Conservation (phyloP, 176 grass and related monocot genomes). For the Ensete glaucum region DNA sequence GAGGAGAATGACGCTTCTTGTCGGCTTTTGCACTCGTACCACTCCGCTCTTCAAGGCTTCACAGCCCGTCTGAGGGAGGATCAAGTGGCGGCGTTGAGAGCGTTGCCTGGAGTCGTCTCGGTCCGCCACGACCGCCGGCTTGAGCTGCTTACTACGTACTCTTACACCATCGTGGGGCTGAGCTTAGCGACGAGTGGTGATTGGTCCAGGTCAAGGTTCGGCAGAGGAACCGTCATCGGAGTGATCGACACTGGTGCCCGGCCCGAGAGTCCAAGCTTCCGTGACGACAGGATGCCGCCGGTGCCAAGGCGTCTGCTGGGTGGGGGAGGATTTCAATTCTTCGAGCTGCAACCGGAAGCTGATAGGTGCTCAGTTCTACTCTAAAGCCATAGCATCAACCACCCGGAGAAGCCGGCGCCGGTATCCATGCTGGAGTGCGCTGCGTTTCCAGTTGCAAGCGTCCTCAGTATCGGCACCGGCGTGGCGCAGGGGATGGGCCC, state of each 20-base stretch:
- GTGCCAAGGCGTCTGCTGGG: constrained; percentile 54
- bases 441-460: constrained; percentile 31
- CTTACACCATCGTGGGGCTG: constrained; percentile 66
- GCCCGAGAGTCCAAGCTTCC: constrained; percentile 54
- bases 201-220: constrained; percentile 56
- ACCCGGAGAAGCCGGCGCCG: constrained; percentile 36
- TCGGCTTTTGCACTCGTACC: constrained; percentile 76
- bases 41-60: constrained; percentile 71
- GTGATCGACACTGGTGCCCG: constrained; percentile 91
- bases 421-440: constrained; percentile 44
- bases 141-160: constrained; percentile 78
- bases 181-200: constrained; percentile 37
- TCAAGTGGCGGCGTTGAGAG: constrained; percentile 43
- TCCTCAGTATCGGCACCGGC: constrained; percentile 31
- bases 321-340: constrained; percentile 47
- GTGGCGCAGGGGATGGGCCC: constrained; percentile 8
- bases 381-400: constrained; percentile 74
- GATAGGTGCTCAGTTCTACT: constrained; percentile 82
- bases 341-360: constrained; percentile 76
- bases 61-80: constrained; percentile 41
- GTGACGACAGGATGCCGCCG: constrained; percentile 58
- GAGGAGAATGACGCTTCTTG: constrained; percentile 26
- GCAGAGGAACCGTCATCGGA: constrained; percentile 51
- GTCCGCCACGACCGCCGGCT: constrained; percentile 54
- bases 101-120: constrained; percentile 44